phyloP scores from a whole-genome alignment of 768 basidiomycete genomes.

The Trametes elegans region DNA sequence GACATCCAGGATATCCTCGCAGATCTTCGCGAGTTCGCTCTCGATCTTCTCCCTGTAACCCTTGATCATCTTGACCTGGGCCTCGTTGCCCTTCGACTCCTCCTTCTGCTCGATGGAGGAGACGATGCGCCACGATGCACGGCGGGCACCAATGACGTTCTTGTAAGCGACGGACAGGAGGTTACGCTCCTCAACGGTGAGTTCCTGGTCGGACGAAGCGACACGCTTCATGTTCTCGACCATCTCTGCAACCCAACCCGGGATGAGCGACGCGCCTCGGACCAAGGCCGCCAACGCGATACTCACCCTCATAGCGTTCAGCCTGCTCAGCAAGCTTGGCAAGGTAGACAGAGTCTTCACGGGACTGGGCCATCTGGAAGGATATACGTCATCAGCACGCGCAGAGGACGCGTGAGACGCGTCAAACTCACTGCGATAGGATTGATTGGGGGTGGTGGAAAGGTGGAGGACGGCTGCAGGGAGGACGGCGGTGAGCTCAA shows the following conservation, averaged over 20 bases:
- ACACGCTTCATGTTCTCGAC: constrained; percentile 99
- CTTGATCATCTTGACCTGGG: constrained; percentile 96
- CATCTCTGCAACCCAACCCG: constrained; percentile 63
- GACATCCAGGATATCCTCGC: constrained; percentile 96
- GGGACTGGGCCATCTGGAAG: constrained; percentile 64
- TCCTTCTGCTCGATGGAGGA: constrained; percentile 99
- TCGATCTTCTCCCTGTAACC: constrained; percentile 98
- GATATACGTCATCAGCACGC: constrained; percentile 25
- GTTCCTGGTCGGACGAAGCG: constrained; percentile 95
- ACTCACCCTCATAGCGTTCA: constrained; percentile 94
- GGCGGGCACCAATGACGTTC: constrained; percentile 98
- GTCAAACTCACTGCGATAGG: constrained; percentile 42
- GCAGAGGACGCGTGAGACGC: constrained; percentile 39
- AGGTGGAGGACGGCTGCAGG: constrained; percentile 17
- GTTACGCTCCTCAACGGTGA: constrained; percentile 98
- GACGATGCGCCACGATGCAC: constrained; percentile 97
- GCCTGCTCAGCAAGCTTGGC: constrained; percentile 99
- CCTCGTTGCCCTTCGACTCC: constrained; percentile 97
- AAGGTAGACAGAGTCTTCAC: constrained; percentile 98
- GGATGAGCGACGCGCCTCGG: constrained; percentile 12
- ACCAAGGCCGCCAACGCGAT: constrained; percentile 1
- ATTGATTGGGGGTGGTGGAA: constrained; percentile 22
- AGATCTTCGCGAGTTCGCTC: constrained; percentile 94
- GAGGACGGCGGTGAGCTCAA: constrained; percentile 35
- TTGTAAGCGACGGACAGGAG: constrained; percentile 98